Base-by-base conservation (phyloP, 73 alveolate genomes). In the Blepharisma japonicum region DNA sequence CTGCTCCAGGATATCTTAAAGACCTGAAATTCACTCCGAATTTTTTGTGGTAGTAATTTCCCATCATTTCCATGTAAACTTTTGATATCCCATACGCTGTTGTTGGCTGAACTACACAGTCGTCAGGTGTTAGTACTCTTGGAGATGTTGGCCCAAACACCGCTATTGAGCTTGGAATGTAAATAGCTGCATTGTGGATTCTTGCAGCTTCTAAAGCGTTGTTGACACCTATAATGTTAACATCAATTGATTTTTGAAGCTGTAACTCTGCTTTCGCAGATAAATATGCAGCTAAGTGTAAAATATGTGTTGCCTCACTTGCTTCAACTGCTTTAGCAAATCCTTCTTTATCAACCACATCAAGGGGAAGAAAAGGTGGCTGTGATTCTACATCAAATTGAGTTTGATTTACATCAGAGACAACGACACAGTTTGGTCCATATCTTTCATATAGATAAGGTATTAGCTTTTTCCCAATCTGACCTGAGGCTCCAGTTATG, bases 1-100 rank as follows among this genome's bases (percentile, higher is more conserved):
- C 78, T n/a, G 79, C 74, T 7, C 91, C 91, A 6, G 91, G 91
- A 79, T 79, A 83, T 68, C 91, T 83, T 39, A 83, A 55, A 6
- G 87, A 76, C 25, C 91, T 79, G 80, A 83, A 83, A 49, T 83
- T 86, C 6, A 83, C 81, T 7, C 91, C 91, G 47, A 53, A 79
- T 50, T 79, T 83, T 47, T 79, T 67, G 68, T 83, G 83, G 68
- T 83, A 83, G 70, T 79, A 83, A 32, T 47, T 55, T 0, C 91
- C 91, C 56, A 83, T 20, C 77, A 83, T 46, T 55, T 83, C 91
- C 42, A 61, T 68, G 80, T 56, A 83, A 23, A 83, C 91, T 67
- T 83, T 83, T 6, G 91, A 46, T 7, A 78, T 77, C 25, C 91
- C 91, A 76, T 83, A 83, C 27, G 78, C 67, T 18, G 91, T 83